Percentiles rank a stretch among this genome's conserved stretches.
These are phyloP conservation scores for Hexamita inflata DNA, from an alignment of 208 protist species.

Conservation along the genomic window DNA sequence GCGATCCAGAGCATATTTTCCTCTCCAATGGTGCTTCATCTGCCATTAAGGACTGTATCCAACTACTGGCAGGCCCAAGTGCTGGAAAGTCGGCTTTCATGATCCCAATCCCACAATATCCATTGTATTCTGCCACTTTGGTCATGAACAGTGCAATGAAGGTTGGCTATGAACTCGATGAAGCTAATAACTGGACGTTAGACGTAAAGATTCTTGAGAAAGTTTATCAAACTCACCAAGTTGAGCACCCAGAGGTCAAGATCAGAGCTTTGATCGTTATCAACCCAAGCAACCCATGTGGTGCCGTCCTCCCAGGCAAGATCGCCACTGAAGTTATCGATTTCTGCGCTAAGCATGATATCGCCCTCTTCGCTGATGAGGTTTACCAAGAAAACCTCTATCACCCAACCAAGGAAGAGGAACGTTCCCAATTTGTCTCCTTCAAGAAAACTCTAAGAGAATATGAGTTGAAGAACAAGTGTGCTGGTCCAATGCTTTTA, in stretches of 20 bases:
- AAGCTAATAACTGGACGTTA: slow-evolving; percentile 66
- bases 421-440: slow-evolving; percentile 57
- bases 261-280: slow-evolving; percentile 80
- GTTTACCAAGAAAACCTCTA: slow-evolving; percentile 97
- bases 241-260: slow-evolving; percentile 49
- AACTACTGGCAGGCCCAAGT: slow-evolving; percentile 48
- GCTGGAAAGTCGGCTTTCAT: slow-evolving; percentile 52
- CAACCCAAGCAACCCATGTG: slow-evolving; percentile 96
- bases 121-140: slow-evolving; percentile 91
- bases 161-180: slow-evolving; percentile 78
- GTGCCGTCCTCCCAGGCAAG: slow-evolving; percentile 58
- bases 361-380: slow-evolving; percentile 89
- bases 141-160: slow-evolving; percentile 64
- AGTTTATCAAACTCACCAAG: slow-evolving; percentile 36
- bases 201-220: slow-evolving; percentile 56
- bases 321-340: slow-evolving; percentile 63
- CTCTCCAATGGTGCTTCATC: slow-evolving; percentile 85
- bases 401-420: slow-evolving; percentile 34
- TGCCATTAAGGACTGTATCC: slow-evolving; percentile 66
- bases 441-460: slow-evolving; percentile 63
- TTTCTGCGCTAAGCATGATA: slow-evolving; percentile 53
- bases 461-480: background rate
- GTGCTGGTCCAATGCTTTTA: slow-evolving; percentile 59
- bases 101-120: slow-evolving; percentile 97
- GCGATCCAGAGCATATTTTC: slow-evolving; percentile 60